A percentile compares a stretch with the other conserved stretches of the same genome.
phyloP scores from a whole-genome alignment of 2,329 filamentous ascomycete genomes.

The Colletotrichum noveboracense region DNA sequence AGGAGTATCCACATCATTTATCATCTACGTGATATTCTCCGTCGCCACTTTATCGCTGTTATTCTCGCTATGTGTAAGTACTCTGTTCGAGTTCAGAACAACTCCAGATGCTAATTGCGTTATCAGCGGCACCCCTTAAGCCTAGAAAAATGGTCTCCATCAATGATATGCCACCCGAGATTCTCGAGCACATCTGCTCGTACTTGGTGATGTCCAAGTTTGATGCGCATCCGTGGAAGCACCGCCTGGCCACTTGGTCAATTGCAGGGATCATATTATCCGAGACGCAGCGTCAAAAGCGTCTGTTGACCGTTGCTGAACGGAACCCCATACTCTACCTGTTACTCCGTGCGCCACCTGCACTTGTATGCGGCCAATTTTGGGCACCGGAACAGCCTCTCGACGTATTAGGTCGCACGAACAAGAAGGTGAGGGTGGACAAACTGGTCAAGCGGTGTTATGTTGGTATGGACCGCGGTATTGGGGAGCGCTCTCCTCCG shows the following conservation, averaged over 20 bases:
- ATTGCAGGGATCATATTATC: rapidly evolving
- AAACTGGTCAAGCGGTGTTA: no score
- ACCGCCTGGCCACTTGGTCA: rapidly evolving
- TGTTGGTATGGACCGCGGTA: no score
- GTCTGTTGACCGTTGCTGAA: background rate
- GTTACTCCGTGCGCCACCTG: background rate
- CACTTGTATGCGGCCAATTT: background rate
- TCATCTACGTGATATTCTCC: rapidly evolving
- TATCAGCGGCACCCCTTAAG: rapidly evolving
- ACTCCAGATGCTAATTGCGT: background rate
- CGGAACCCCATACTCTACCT: background rate
- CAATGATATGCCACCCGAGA: background rate
- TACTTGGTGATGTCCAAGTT: rapidly evolving
- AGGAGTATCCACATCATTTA: rapidly evolving
- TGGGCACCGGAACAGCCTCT: background rate
- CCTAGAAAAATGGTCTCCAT: background rate
- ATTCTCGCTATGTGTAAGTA: background rate
- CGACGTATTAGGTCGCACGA: background rate
- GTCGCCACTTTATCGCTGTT: rapidly evolving
- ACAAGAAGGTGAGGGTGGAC: background rate
- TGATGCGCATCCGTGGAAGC: background rate
- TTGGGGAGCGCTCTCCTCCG: no score
- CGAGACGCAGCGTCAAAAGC: background rate
- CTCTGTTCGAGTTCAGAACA: rapidly evolving
- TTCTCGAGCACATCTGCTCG: background rate